phyloP scores from a whole-genome alignment of 345 rosid genomes.

The Pistacia atlantica region DNA sequence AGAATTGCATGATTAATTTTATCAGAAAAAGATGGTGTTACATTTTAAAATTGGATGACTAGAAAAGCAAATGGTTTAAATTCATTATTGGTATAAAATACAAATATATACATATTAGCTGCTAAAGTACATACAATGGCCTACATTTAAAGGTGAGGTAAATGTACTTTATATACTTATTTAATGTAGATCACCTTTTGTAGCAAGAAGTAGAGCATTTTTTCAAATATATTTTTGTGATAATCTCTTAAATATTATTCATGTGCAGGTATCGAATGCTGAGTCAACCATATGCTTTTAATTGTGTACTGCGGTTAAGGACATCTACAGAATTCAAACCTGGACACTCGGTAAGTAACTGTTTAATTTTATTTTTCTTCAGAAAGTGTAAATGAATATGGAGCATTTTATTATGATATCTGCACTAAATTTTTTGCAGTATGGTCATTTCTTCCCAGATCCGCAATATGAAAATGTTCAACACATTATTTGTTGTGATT shows the following conservation, averaged over 20 bases:
- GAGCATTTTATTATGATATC: constrained; percentile 21
- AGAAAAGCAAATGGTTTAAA: not conserved
- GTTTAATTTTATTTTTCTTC: constrained; percentile 1
- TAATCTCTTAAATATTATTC: constrained; percentile 5
- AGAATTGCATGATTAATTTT: constrained; percentile 1
- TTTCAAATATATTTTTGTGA: too few relatives aligned
- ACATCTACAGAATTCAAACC: constrained; percentile 91
- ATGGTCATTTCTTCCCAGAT: constrained; percentile 97
- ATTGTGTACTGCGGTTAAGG: constrained; percentile 87
- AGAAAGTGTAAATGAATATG: constrained; percentile 8
- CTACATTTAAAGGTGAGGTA: not conserved
- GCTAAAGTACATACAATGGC: not conserved
- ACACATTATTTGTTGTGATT: constrained; percentile 96
- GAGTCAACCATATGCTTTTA: constrained; percentile 92
- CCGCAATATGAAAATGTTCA: constrained; percentile 98
- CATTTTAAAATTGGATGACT: not conserved
- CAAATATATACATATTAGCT: not conserved
- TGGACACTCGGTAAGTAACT: constrained; percentile 76
- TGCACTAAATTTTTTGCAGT: constrained; percentile 56
- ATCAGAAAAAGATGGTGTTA: not conserved
- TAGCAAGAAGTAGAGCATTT: too few relatives aligned
- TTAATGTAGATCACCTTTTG: too few relatives aligned
- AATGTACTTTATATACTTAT: too few relatives aligned
- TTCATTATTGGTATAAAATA: not conserved
- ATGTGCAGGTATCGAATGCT: constrained; percentile 85